Conservation (phyloP, 2,329 filamentous ascomycete genomes). For the Stemphylium beticola region DNA sequence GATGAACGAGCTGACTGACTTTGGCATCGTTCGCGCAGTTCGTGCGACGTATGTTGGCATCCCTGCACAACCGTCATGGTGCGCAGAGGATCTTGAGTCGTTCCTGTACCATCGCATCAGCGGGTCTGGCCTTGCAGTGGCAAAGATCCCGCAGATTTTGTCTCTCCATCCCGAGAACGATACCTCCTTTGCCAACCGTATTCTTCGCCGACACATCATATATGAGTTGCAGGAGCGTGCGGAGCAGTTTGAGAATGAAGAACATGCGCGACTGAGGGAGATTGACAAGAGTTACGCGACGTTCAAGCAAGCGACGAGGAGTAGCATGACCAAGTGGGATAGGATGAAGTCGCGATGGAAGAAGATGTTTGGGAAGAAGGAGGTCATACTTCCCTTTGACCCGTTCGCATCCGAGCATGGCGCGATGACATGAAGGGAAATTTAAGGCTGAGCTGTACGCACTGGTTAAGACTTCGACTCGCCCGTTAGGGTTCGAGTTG, state of each 20-base stretch:
- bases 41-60: slow-evolving; percentile 18
- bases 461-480: background rate
- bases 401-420: slow-evolving; percentile 8
- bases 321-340: slow-evolving; percentile 7
- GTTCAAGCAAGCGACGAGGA: slow-evolving; percentile 6
- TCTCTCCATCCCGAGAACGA: slow-evolving; percentile 20
- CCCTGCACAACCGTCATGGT: slow-evolving; percentile 4
- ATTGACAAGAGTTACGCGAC: background rate
- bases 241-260: slow-evolving; percentile 11
- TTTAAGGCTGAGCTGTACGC: background rate
- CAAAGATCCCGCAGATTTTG: slow-evolving; percentile 15
- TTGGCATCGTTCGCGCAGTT: slow-evolving; percentile 15
- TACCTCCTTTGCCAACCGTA: background rate
- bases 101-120: slow-evolving; percentile 18
- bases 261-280: slow-evolving; percentile 7
- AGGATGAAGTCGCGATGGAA: slow-evolving; percentile 1
- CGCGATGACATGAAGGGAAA: background rate
- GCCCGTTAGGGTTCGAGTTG: background rate
- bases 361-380: slow-evolving; percentile 11
- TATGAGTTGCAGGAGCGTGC: slow-evolving; percentile 2
- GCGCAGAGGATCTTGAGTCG: slow-evolving; percentile 6
- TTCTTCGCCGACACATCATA: background rate
- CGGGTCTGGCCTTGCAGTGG: slow-evolving; percentile 5
- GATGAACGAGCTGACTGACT: slow-evolving; percentile 12
- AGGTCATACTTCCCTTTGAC: slow-evolving; percentile 11